Percentiles rank a stretch among this genome's conserved stretches.
Conservation (phyloP, 306 rosid genomes). For the Sesbania bispinosa region DNA sequence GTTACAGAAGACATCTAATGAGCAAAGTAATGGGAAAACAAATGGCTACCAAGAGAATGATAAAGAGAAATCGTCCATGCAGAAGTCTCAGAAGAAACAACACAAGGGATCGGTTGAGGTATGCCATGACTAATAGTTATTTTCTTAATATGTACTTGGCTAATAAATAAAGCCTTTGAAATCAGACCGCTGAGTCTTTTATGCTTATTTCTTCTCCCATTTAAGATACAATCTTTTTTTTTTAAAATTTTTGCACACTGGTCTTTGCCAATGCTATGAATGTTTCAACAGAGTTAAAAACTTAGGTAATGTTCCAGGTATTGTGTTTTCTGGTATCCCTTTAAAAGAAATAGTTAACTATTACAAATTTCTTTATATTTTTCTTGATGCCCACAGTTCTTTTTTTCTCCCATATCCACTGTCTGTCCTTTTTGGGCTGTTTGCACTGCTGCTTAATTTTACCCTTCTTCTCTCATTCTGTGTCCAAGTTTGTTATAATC, state of each 20-base stretch:
- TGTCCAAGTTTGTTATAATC: not conserved
- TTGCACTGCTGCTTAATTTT: not conserved
- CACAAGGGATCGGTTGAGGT: conserved; percentile 70
- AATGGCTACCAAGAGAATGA: conserved; percentile 35
- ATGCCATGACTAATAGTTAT: conserved; percentile 10
- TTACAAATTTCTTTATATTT: not conserved
- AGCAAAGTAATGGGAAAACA: conserved; percentile 16
- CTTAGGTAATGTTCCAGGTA: not conserved
- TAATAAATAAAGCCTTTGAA: not conserved
- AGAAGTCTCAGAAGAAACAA: conserved; percentile 48
- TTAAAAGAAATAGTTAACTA: not conserved
- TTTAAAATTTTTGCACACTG: not conserved
- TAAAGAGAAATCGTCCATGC: conserved; percentile 42
- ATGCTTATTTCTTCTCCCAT: not conserved
- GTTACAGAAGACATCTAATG: conserved; percentile 19
- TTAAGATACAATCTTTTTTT: not conserved
- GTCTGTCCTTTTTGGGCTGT: not conserved
- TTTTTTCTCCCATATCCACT: not conserved
- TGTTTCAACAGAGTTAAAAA: not conserved
- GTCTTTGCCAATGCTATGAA: not conserved
- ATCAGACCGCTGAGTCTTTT: not conserved
- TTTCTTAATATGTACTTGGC: not conserved
- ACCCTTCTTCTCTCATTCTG: not conserved
- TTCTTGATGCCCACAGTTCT: not conserved
- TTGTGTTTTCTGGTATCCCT: not conserved